Evolutionary conservation across 164 flowering plant species (phyloP), one percentile per base, ranked within the genome.

Genomic region (Berberis vulgaris): DNA sequence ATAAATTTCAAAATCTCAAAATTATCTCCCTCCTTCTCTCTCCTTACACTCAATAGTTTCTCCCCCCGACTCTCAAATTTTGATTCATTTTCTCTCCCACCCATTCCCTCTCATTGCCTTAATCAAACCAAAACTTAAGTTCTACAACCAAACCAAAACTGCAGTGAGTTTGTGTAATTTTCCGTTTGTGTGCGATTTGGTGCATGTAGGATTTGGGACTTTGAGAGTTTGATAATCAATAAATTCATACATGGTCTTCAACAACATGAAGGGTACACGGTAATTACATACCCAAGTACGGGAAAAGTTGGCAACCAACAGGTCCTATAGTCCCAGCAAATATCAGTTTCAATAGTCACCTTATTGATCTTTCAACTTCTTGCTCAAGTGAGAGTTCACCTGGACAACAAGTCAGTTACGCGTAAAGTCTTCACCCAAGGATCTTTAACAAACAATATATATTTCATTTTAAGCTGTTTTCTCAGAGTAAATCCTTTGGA

Each of bases 331-430:
- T 87, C 67, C 96, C 98, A 45, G 81, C 87, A 81, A 86, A 94
- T 45, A 91, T n/a, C 43, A 85, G 66, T 62, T 94, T 94, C 80
- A 91, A 74, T 2, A 91, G 49, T 96, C 89, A 94, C 66, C 98
- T 96, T 11, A 91, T 73, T 72, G 89, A 91, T 67, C 82, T 86
- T 70, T 94, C 95, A 61, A 87, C 96, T 3, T 89, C 91, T 73
- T 86, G 79, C 70, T 91, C 98, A 46, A 88, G 26, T 6, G 83
- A 42, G 39, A 76, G 72, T 52, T 89, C 93, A 62, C 88, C 98
- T 87, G 65, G 10, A 57, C 63, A 68, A 41, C 57, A 65, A 26
- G 26, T 26, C 26, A 12, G 41, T 49, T 26, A 3, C 4, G 6
- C 50, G 46, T 38, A 7, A 42, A 4, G 46, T 47, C 5, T 10